Conservation (phyloP, 2,329 filamentous ascomycete genomes). For the Blastomyces parvus region DNA sequence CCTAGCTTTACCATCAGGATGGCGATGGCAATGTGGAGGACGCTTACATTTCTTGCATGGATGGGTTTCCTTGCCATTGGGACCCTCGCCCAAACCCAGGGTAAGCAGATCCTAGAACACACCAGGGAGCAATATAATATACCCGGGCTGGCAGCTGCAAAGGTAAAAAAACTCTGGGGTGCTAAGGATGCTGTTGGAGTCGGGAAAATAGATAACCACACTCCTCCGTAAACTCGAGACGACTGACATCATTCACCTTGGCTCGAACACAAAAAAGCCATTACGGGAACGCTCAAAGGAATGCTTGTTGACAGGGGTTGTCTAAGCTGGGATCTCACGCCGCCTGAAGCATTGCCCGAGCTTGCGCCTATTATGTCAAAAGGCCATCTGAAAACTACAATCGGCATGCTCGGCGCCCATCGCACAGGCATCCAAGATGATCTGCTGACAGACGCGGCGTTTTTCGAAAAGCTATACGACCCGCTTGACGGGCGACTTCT, state of each 20-base stretch:
- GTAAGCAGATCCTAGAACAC: conserved; percentile 1
- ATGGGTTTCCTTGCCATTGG: background rate
- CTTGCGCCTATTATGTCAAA: conserved; percentile 1
- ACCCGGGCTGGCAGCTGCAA: conserved; percentile 7
- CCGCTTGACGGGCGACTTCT: conserved; percentile 7
- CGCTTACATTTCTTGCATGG: background rate
- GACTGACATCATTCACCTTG: conserved; percentile 10
- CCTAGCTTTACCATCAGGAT: background rate
- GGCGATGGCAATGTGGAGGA: background rate
- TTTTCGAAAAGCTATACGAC: conserved; percentile 9
- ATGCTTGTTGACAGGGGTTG: conserved; percentile 10
- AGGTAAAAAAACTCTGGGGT: background rate
- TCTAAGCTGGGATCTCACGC: conserved; percentile 10
- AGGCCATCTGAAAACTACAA: conserved; percentile 9
- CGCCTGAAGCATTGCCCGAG: conserved; percentile 8
- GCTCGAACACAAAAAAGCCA: conserved; percentile 11
- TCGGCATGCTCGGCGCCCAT: conserved; percentile 11
- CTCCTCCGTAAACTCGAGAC: background rate
- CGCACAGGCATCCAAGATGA: conserved; percentile 9
- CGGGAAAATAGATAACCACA: conserved; percentile 3
- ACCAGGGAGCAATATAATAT: conserved; percentile 7
- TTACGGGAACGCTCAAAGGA: conserved; percentile 11
- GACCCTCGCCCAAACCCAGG: background rate
- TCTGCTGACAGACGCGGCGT: background rate
- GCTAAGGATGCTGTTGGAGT: conserved; percentile 6